Evolutionary conservation across 1,284 basidiomycete species (phyloP), one percentile per base, ranked within the genome.

Genomic region (Apiotrichum porosum): DNA sequence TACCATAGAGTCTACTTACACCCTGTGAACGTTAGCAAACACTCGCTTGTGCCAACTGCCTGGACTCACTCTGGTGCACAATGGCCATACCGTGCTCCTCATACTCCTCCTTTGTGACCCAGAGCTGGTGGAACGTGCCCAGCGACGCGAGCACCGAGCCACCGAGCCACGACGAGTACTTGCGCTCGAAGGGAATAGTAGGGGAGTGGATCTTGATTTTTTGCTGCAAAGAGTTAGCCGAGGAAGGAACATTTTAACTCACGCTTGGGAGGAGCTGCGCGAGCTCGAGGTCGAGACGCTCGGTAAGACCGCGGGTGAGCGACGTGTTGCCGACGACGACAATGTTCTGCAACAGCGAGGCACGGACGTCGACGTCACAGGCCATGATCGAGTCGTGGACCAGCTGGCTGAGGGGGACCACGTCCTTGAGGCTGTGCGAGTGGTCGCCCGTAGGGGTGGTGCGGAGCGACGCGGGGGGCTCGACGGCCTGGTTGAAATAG

Each of bases 311-410:
- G 19, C 86, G 77, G 49, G 94, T 85, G 33, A 92, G 76, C 52
- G 85, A 89, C 19, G 88, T 86, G 19, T 93, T 94, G 17, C 95
- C 95, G 14, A 91, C 90, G 38, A 97, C 81, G 36, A 99, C 92
- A 45, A 99, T 85, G 68, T 98, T 97, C 62, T 85, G 82, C 63
- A 94, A 81, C 17, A 99, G 81, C 12, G 88, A 83, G 43, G 90
- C 84, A 19, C 93, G 86, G 42, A 95, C 77, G 67, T 99, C 95
- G 3, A 88, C 84, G 62, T 99, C 95, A 69, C 88, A 91, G 15
- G 85, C 80, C 57, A 83, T 80, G 53, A 98, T 79, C 0, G 89
- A 83, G 52, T 87, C 83, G 49, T 81, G 80, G 37, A 95, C 85
- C 24, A 97, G 77, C 17, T 81, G 76, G 3, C 88, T 83, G 28